Conservation (phyloP, 371 early-diverging fungal genomes). For the Mucor piriformis region DNA sequence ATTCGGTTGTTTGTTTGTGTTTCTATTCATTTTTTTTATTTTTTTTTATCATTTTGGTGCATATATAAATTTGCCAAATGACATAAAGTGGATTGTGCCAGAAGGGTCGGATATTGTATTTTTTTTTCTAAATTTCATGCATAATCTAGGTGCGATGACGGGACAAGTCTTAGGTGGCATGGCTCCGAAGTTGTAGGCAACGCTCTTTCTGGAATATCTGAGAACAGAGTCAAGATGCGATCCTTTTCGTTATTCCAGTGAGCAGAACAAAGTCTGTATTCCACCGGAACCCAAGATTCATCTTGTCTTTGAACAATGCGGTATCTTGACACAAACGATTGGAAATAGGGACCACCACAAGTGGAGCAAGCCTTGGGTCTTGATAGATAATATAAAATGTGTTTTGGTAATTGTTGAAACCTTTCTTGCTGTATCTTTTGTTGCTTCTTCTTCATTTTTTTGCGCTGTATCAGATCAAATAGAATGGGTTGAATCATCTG, state of each 20-base stretch:
- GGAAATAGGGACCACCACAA: constrained; percentile 90
- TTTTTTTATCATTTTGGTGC: not conserved
- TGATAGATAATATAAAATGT: constrained; percentile 64
- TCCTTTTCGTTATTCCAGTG: constrained; percentile 80
- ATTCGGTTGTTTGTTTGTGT: too few species aligned
- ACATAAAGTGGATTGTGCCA: too few species aligned
- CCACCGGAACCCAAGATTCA: constrained; percentile 58
- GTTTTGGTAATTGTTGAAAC: constrained; percentile 38
- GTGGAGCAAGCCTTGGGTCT: constrained; percentile 75
- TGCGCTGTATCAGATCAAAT: constrained; percentile 48
- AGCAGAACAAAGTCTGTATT: constrained; percentile 75
- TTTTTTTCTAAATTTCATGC: too few species aligned
- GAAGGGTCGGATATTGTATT: too few species aligned
- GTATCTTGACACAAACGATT: constrained; percentile 59
- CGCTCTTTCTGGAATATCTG: constrained; percentile 1
- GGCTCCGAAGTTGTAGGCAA: constrained; percentile 13
- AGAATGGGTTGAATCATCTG: constrained; percentile 68
- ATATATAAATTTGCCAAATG: not conserved
- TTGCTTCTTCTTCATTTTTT: constrained; percentile 34
- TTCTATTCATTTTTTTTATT: too few species aligned
- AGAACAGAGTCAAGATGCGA: constrained; percentile 45
- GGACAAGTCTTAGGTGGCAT: constrained; percentile 10
- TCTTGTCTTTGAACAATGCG: constrained; percentile 63
- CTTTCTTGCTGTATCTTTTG: constrained; percentile 3
- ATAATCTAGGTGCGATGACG: not conserved